Evolutionary conservation across 768 basidiomycete species (phyloP).

Genomic region (Fibroporia radiculosa): DNA sequence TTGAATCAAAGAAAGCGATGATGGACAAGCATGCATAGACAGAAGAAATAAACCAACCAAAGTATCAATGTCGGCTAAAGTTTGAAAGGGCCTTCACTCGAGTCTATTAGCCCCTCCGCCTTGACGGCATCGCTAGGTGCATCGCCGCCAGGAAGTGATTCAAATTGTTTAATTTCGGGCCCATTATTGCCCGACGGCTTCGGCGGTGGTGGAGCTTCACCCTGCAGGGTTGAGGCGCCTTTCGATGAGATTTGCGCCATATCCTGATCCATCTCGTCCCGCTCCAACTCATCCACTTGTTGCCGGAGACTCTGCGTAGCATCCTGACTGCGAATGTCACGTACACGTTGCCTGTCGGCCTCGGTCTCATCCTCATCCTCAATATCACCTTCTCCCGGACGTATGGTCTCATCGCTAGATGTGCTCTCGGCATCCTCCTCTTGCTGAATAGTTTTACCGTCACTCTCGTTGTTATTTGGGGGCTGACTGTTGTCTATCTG

Average conservation of each 20-base stretch:
- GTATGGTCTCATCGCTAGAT: slow-evolving; percentile 39
- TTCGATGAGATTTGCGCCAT: slow-evolving; percentile 11
- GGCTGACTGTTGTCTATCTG: no score
- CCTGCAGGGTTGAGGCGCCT: slow-evolving; percentile 23
- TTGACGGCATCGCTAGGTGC: slow-evolving; percentile 43
- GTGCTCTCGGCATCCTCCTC: no score
- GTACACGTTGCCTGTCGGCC: not conserved
- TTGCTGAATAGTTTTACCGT: no score
- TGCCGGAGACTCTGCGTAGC: slow-evolving; percentile 50
- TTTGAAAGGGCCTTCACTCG: slow-evolving; percentile 53
- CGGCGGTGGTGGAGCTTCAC: slow-evolving; percentile 41
- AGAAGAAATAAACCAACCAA: not conserved
- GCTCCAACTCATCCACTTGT: slow-evolving; percentile 52
- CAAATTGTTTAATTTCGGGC: slow-evolving; percentile 39
- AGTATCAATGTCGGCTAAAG: slow-evolving; percentile 10
- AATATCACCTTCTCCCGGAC: no score
- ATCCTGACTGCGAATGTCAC: slow-evolving; percentile 32
- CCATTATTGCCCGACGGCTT: slow-evolving; percentile 41
- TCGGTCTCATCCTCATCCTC: slow-evolving; percentile 6
- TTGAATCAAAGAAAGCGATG: not conserved
- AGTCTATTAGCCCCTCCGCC: slow-evolving; percentile 59
- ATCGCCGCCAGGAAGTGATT: slow-evolving; percentile 45
- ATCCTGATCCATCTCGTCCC: slow-evolving; percentile 18
- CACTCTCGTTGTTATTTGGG: no score
- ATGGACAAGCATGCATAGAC: not conserved